Base-by-base conservation (phyloP, 2,329 filamentous ascomycete genomes). In the Ophiostoma tasmaniense region DNA sequence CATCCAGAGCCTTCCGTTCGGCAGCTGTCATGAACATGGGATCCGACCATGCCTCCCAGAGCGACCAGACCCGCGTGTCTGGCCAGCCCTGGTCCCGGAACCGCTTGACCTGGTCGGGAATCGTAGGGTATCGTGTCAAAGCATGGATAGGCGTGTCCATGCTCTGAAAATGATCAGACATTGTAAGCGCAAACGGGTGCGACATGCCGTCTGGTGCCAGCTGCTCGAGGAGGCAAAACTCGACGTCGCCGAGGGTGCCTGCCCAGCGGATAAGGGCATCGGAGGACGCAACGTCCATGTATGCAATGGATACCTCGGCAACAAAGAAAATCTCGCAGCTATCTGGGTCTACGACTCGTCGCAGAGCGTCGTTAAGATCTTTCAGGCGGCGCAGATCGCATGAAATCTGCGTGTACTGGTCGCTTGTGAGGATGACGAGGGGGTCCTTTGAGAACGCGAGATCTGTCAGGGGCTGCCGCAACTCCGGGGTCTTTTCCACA, bases 281-380 rank as follows among this genome's bases (percentile, higher is more conserved):
- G 6, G 92, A 88, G 55, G 87, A 87, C 28, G 84, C 77, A 2
- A 87, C 86, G 69, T 92, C 87, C 91, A 97, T 96, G 74, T 96
- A 96, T 0, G 92, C 95, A 55, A 96, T 86, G 3, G 93, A 96
- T 17, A 97, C 93, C 78, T 98, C 94, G 0, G 93, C 93, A 33
- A 93, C 85, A 74, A 95, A 96, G 30, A 97, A 80, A 1, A 97
- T 84, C 2, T 84, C 82, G 70, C 85, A 87, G 8, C 85, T 80
- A 1, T 83, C 76, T 20, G 89, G 76, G 52, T 89, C 80, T 1
- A 92, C 76, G 62, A 89, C 82, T 13, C 79, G 79, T 22, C 83
- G 82, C 30, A 97, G 79, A 3, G 86, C 81, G 6, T 80, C 75
- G 69, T 89, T 81, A 11, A 97, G 81, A 20, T 80, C 81, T 28